Evolutionary conservation across 2,329 filamentous ascomycete genomes (phyloP).

Genomic region (Clarireedia hainanense): DNA sequence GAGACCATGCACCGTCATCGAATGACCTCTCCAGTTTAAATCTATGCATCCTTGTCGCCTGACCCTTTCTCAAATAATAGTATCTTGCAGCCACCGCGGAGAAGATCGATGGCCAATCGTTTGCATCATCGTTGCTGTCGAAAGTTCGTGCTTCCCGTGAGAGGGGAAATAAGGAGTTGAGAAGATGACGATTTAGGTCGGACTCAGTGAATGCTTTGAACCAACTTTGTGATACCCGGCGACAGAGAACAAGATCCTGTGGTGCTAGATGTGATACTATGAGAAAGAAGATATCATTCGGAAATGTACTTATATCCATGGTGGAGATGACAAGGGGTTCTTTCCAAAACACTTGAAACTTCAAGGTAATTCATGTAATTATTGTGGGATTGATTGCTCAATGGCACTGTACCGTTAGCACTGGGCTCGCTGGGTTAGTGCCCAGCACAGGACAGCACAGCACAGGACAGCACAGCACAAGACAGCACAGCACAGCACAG

Average conservation of each 20-base stretch:
- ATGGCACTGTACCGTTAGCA: no score
- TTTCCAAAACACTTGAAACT: not conserved
- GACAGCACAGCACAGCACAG: no score
- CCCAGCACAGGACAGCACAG: no score
- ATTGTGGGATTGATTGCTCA: no score
- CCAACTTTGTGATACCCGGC: constrained; percentile 44
- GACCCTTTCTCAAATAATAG: constrained; percentile 41
- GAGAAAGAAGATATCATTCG: constrained; percentile 51
- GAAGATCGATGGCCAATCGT: constrained; percentile 38
- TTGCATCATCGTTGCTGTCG: not conserved
- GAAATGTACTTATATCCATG: constrained; percentile 39
- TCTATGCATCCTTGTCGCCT: constrained; percentile 39
- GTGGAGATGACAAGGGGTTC: not conserved
- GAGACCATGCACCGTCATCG: constrained; percentile 20
- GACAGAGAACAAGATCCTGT: constrained; percentile 42
- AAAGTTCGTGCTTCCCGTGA: constrained; percentile 42
- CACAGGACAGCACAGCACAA: no score
- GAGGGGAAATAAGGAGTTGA: constrained; percentile 44
- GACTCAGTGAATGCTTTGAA: constrained; percentile 41
- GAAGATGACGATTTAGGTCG: constrained; percentile 38
- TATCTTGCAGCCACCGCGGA: constrained; percentile 46
- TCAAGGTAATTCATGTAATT: not conserved
- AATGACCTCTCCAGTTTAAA: constrained; percentile 34
- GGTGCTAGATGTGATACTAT: constrained; percentile 42
- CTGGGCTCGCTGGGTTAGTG: no score